Evolutionary conservation across 768 basidiomycete genomes (phyloP), one percentile per base, ranked within the genome.

Genomic region (Auriscalpium orientale): DNA sequence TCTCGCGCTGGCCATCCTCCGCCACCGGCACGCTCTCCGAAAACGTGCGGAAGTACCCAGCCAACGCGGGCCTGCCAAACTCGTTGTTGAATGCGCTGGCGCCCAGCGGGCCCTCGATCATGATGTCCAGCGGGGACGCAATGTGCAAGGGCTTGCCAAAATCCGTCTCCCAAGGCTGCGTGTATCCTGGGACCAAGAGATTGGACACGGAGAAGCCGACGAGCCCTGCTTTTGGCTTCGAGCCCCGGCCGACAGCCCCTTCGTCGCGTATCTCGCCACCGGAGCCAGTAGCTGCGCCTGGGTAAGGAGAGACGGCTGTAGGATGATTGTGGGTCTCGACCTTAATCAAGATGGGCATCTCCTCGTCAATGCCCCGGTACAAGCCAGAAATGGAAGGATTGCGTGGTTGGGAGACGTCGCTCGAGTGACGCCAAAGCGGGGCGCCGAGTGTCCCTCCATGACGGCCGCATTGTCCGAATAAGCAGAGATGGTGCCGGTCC

Each of bases 261-360:
- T 99, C 97, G 68, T 99, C 97, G 36, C 97, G 83, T 62, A 98
- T 98, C 72, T 99, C 97, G 10, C 97, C 97, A 8, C 97, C 97
- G 1, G 95, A 98, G 18, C 97, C 97, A 1, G 97, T 98, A 1
- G 95, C 95, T 0, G 97, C 95, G n/a, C 97, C 97, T 2, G 97
- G 92, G 69, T 89, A 98, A 1, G 97, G 97, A 1, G 97, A 98
- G 8, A 98, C 94, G 3, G 95, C 97, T 2, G 95, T 98, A 3
- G 97, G 97, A 66, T 98, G 97, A 67, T 99, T 99, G 71, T 99
- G 97, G 2, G 97, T 99, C 72, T 98, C 97, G 57, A 98, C 97
- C 72, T 99, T 99, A 75, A 94, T 84, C 21, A 98, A 79, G 55
- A 99, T 89, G 13, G 85, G 91, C 75, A 91, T 89, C 11, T 84